Evolutionary conservation across 2,329 filamentous ascomycete species (phyloP), one percentile per base, ranked within the genome.

Genomic region (Trichoderma sp.): DNA sequence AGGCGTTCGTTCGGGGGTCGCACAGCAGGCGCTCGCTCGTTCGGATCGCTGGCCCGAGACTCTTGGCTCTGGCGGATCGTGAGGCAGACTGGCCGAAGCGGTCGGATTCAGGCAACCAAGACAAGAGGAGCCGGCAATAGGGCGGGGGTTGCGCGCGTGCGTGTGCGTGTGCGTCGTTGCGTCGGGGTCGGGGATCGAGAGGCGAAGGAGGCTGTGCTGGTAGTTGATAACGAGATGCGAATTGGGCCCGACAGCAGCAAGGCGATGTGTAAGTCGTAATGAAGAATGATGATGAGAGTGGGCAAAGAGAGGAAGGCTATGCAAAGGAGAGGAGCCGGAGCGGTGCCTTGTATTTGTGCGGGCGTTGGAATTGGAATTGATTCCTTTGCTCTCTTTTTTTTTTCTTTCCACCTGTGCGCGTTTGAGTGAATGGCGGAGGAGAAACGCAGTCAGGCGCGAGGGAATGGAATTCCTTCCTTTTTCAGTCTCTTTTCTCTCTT

Each of bases 181-280:
- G 15, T 52, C 39, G 28, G 59, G 28, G 59, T 54, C 28, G 59
- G 43, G 26, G 26, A 45, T 52, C 48, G 59, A 54, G 41, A 52
- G 59, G 48, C 39, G 24, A 62, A 44, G 39, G 59, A 62, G 59
- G 59, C 59, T 62, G 59, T 62, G 59, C 24, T 24, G 14, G 30
- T 26, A 28, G 28, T 28, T 28, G 28, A 28, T 39, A n/a, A 15
- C 26, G 50, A 34, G 28, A 52, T 52, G 50, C 50, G 56, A 19
- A 48, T 15, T 24, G 28, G 21, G 21, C n/a, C 10, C 30, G 28
- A 7, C 28, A 7, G 28, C 30, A 30, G 30, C 30, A 30, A 30
- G 30, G 30, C 30, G 30, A 30, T 30, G 30, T 30, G 56, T 54
- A 54, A 44, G 24, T 51, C 24, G 48, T 28, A 51, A 28, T 30